Base-by-base conservation (phyloP, 129 eudicot genomes). In the Tagetes erecta region DNA sequence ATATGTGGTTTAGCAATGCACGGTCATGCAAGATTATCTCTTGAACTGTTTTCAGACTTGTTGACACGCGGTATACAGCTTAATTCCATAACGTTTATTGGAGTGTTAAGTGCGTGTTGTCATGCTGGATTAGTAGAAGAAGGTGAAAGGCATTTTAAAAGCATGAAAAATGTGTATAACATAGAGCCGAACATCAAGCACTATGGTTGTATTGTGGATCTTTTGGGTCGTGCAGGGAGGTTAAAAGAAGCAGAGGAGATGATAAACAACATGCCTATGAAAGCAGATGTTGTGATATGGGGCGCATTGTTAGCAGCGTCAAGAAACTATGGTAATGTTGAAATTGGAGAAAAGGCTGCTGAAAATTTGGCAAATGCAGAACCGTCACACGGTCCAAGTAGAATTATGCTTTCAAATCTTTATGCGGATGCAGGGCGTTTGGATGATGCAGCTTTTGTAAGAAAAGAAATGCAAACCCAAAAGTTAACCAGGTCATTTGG, bases 1-100 rank as follows among this genome's bases (percentile, higher is more conserved):
- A 84, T 93, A 76, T 88, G 98, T 56, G 98, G 98, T 55, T 80
- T 84, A 37, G 98, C 98, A 9, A 86, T 88, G 96, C 97, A 93
- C 13, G 98, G 98, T 37, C 96, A 90, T 58, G 97, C 92, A 55
- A 72, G 81, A 40, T 36, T 78, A 44, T 85, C 92, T 53, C 89
- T 93, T 31, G 64, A 66, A 2, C 73, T 83, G 4, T 90, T 86
- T 57, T 80, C 80, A 8, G 92, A 88, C 20, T 76, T 93, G 81
- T 85, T 86, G 68, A 80, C 45, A 50, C 71, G 71, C 8, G 68
- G 57, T 10, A 81, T 90, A 33, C 58, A 71, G 60, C 89, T 78
- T 31, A 88, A 90, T 38, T 79, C 96, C 9, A 93, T 93, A 56
- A 90, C 98, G 7, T 93, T 88, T 49, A 90, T 90, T 35, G 98